Base-by-base conservation (phyloP, 192 early-diverging fungal species). In the Rhizophlyctis rosea region DNA sequence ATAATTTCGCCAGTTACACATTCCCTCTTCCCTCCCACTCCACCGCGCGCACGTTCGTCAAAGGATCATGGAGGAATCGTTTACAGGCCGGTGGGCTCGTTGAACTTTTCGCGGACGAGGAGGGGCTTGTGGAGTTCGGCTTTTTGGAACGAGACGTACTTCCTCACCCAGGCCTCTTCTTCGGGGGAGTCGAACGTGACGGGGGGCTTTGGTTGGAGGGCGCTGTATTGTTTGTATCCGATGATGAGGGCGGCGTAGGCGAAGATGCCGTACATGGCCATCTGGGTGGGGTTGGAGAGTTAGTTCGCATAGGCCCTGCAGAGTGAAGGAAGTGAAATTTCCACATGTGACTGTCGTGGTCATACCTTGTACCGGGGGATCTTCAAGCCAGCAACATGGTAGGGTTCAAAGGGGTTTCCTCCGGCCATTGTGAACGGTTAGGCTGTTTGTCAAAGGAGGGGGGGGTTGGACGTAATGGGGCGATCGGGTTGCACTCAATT, bases 281-380 rank as follows among this genome's bases (percentile, higher is more conserved):
- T 61, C 78, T 80, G 64, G 18, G 11, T 27, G 25, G 35, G 33
- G 30, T 14, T 32, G 55, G 31, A 68, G 13, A 4, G 24, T 0
- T 14, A 34, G 54, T 32, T 71, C 13, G 9, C 35, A 48, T 9
- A 61, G 57, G 14, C n/a, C 21, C 21, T 1, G 27, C n/a, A 29
- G 34, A 27, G 2, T 24, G n/a, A 70, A 25, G 29, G 30, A 39
- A 49, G 24, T 31, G 54, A 4, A n/a, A n/a, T n/a, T n/a, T n/a
- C n/a, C n/a, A n/a, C n/a, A n/a, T n/a, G n/a, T n/a, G n/a, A n/a
- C n/a, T n/a, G n/a, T 33, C 21, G n/a, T 48, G 0, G 7, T 18
- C 44, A 11, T 67, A 80, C 78, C 74, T 68, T 76, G 74, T 80
- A 80, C 39, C 75, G 71, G 47, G 71, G 78, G 50, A 80, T 52